Evolutionary conservation across 208 protist genomes (phyloP).

Genomic region (Lotmaria passim): DNA sequence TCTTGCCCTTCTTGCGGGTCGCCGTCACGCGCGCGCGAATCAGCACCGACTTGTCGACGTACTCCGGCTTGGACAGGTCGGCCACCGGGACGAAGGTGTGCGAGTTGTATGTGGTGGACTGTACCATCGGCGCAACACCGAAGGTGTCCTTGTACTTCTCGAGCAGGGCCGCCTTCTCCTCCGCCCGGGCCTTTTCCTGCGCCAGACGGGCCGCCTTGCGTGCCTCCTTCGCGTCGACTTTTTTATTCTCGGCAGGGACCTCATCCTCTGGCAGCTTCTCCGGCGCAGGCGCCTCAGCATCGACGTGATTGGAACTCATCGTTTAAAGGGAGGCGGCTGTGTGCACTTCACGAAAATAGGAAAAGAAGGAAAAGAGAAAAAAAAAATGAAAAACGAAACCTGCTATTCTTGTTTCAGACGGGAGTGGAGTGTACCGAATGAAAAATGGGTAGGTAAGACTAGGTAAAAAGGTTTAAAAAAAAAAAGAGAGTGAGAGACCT

Average conservation of each 20-base stretch:
- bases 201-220: constrained; percentile 85
- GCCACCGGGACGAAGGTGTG: constrained; percentile 54
- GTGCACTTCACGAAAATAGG: no score
- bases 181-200: constrained; percentile 81
- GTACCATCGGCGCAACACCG: constrained; percentile 69
- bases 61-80: constrained; percentile 42
- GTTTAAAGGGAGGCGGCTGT: neutral
- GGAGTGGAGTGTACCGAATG: no score
- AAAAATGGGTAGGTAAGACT: no score
- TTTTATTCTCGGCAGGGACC: constrained; percentile 34
- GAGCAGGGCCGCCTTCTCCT: constrained; percentile 84
- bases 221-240: constrained; percentile 82
- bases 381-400: no score
- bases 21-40: constrained; percentile 88
- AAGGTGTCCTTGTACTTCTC: constrained; percentile 82
- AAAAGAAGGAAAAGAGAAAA: constrained; percentile 10
- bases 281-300: constrained; percentile 17
- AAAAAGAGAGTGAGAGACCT: no score
- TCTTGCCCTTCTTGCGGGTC: constrained; percentile 91
- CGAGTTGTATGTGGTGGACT: constrained; percentile 77
- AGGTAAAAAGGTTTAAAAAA: no score
- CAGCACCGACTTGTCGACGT: constrained; percentile 57
- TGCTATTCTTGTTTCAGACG: no score
- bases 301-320: constrained; percentile 40
- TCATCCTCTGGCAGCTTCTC: constrained; percentile 17